These are phyloP conservation scores for Tephrocybe sp. DNA, from an alignment of 768 basidiomycete genomes.

Conservation along the genomic window DNA sequence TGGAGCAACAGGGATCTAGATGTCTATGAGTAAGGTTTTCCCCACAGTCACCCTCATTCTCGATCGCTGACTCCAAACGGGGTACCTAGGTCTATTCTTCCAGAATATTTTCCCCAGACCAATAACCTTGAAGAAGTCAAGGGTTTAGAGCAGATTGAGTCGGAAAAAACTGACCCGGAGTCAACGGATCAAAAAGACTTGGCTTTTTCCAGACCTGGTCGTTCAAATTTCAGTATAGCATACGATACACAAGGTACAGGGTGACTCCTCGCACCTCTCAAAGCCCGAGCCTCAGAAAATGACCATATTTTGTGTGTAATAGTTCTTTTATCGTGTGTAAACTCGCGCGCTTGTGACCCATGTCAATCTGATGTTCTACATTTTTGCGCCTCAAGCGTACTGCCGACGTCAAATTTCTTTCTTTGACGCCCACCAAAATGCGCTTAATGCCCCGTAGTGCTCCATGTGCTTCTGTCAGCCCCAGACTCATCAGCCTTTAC, in stretches of 20 bases:
- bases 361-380: neutral
- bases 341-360: slow-evolving; percentile 7
- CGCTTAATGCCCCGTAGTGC: neutral
- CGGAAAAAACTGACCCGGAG: neutral
- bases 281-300: too few relatives aligned
- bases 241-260: too few relatives aligned
- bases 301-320: too few relatives aligned
- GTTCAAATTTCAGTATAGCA: too few relatives aligned
- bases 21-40: slow-evolving; percentile 59
- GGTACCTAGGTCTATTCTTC: slow-evolving; percentile 43
- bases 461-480: slow-evolving; percentile 5
- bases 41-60: neutral
- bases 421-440: slow-evolving; percentile 2
- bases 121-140: neutral
- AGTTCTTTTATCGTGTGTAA: too few relatives aligned
- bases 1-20: slow-evolving; percentile 64
- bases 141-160: neutral
- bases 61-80: neutral
- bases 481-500: neutral
- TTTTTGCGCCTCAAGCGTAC: slow-evolving; percentile 1
- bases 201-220: too few relatives aligned
- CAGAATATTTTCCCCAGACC: slow-evolving; percentile 60
- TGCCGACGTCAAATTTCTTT: neutral
- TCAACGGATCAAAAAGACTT: neutral
- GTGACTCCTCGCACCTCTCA: too few relatives aligned